phyloP scores from a whole-genome alignment of 139 green algal species.

The Coelastrella sp. region DNA sequence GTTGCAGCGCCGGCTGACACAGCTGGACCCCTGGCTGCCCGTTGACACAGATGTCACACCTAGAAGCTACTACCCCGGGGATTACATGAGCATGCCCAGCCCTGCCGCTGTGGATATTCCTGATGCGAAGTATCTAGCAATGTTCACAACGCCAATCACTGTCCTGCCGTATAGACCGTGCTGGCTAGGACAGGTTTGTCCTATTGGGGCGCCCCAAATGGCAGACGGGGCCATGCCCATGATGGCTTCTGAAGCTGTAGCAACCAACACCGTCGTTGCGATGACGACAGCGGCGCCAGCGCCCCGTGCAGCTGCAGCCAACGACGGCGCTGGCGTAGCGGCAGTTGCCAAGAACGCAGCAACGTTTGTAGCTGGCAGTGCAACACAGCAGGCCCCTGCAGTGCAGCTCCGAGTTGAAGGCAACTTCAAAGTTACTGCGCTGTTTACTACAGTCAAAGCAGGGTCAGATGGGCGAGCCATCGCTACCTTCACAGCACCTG shows the following conservation, averaged over 20 bases:
- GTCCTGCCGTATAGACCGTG: background rate
- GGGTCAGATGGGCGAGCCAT: slow-evolving; percentile 29
- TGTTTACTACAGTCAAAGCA: slow-evolving; percentile 44
- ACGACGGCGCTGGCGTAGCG: too few relatives aligned
- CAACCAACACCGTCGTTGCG: background rate
- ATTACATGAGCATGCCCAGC: background rate
- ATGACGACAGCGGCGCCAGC: background rate
- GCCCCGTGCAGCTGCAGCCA: background rate
- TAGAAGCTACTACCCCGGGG: background rate
- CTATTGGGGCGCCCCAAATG: background rate
- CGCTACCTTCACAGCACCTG: slow-evolving; percentile 52
- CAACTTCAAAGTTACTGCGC: slow-evolving; percentile 56
- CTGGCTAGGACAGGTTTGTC: background rate
- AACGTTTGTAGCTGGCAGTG: background rate
- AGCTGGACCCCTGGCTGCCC: slow-evolving; percentile 56
- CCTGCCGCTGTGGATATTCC: slow-evolving; percentile 42
- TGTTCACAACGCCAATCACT: slow-evolving; percentile 25
- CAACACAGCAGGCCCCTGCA: background rate
- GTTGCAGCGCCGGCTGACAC: slow-evolving; percentile 12
- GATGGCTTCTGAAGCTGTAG: slow-evolving; percentile 2
- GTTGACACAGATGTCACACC: slow-evolving; percentile 46
- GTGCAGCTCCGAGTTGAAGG: slow-evolving; percentile 11
- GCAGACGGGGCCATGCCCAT: background rate
- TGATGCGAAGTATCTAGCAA: slow-evolving; percentile 36
- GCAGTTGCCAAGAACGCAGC: background rate